A percentile compares a stretch with the other conserved stretches of the same genome.
These are phyloP conservation scores for Melocanna baccifera DNA, from an alignment of 176 grass and related monocot genomes.

Conservation along the genomic window DNA sequence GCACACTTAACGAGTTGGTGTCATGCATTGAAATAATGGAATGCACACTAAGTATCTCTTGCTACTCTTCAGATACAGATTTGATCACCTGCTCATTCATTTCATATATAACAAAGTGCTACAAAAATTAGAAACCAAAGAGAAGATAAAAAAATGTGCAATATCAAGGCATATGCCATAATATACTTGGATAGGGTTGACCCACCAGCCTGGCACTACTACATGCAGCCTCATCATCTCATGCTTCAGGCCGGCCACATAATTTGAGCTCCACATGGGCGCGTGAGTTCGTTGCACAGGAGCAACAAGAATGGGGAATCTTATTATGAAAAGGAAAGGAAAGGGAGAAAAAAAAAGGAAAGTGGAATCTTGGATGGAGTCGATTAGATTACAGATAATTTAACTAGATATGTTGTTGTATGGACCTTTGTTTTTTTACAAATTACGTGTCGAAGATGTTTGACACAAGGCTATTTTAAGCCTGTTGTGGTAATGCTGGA, in stretches of 20 bases:
- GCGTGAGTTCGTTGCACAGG: conserved; percentile 28
- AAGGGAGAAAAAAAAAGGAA: neutral
- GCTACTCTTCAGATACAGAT: neutral
- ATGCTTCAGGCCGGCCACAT: conserved; percentile 30
- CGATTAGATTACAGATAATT: conserved; percentile 1
- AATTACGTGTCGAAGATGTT: conserved; percentile 37
- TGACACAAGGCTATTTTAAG: conserved; percentile 39
- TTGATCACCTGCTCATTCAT: neutral
- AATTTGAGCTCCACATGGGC: conserved; percentile 48
- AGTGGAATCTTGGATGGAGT: conserved; percentile 8
- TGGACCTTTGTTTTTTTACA: conserved; percentile 1
- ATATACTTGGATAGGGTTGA: conserved; percentile 42
- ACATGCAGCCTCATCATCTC: conserved; percentile 1
- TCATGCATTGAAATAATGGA: neutral
- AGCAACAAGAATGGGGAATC: conserved; percentile 17
- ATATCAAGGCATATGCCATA: conserved; percentile 21
- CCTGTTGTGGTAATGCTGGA: conserved; percentile 15
- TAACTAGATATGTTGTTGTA: conserved; percentile 29
- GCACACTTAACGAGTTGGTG: neutral
- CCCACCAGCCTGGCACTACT: conserved; percentile 22
- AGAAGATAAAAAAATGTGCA: neutral
- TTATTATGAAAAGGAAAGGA: neutral
- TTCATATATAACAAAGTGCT: neutral
- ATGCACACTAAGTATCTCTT: neutral
- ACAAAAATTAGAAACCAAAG: neutral